phyloP scores from a whole-genome alignment of 2,329 filamentous ascomycete genomes.

The Beauveria brongniartii region DNA sequence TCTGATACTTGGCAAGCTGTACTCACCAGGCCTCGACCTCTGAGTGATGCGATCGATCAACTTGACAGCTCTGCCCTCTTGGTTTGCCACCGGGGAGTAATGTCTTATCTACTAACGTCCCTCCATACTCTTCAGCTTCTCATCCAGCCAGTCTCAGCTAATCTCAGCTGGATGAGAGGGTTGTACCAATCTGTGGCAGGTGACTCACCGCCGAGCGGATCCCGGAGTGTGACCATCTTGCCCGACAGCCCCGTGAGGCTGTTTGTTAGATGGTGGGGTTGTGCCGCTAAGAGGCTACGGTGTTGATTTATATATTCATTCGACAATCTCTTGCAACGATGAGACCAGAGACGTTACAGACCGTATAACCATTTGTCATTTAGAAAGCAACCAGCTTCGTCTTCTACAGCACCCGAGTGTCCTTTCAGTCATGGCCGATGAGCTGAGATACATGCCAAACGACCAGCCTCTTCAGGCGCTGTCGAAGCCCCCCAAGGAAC shows the following conservation, averaged over 20 bases:
- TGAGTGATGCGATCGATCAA: background rate
- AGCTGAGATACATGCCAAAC: slow-evolving; percentile 26
- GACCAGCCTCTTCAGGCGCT: slow-evolving; percentile 24
- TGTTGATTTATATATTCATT: background rate
- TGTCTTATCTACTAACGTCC: background rate
- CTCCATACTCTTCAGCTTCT: background rate
- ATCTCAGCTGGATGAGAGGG: background rate
- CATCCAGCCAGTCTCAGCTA: background rate
- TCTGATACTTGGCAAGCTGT: too few species aligned
- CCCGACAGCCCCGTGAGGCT: background rate
- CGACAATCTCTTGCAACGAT: background rate
- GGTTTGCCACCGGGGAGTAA: background rate
- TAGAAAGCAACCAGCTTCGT: background rate
- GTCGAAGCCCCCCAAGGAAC: slow-evolving; percentile 18
- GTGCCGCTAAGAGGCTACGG: background rate
- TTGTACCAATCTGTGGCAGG: background rate
- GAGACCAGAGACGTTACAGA: background rate
- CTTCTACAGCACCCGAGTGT: background rate
- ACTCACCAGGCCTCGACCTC: too few species aligned
- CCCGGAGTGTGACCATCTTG: background rate
- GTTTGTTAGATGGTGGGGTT: background rate
- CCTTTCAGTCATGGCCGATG: background rate
- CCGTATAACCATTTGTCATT: background rate
- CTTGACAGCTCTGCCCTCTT: background rate
- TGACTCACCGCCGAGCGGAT: background rate